Evolutionary conservation across 179 eudicot species (phyloP), one percentile per base, ranked within the genome.

Genomic region (Monotropa hypopitys): DNA sequence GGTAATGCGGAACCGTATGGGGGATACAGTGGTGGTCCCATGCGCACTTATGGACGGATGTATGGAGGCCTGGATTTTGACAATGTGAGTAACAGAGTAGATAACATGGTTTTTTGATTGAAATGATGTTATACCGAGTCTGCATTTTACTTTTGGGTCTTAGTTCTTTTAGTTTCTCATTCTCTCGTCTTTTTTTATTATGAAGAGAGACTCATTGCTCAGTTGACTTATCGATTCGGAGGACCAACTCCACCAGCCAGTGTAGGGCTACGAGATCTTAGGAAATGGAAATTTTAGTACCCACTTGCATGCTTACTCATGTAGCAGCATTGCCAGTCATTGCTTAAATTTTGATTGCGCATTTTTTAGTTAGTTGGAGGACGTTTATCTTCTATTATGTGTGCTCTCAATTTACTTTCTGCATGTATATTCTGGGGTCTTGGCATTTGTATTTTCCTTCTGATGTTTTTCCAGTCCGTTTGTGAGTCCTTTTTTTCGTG

Each of bases 31-130:
- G 95, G 79, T 74, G 88, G 96, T 73, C 98, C 97, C 6, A 82
- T 91, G 84, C 96, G 97, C 13, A 32, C 84, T 23, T 87, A 93
- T 80, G 91, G 97, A 30, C 88, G 98, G 68, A 91, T 93, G 93
- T 95, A 91, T 75, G 90, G 90, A 68, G 84, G 86, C 84, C 79
- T 89, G 78, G 98, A 90, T 82, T 96, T 74, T 72, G 98, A 96
- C 80, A 94, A 93, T 79, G 99, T 93, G 80, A 93, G 94, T 86
- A 46, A 30, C 54, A 65, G 13, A 74, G 13, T 20, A 35, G n/a
- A 35, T 33, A 33, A 8, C 32, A 5, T 40, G 2, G 10, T 33
- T 38, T 7, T n/a, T 35, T 10, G 26, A 9, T 32, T 7, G 32
- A 32, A 20, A 10, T 0, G 32, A 7, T 23, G 12, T 18, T 7